Conservation (phyloP, 805 yeast genomes). For the Zygosaccharomyces siamensis region DNA sequence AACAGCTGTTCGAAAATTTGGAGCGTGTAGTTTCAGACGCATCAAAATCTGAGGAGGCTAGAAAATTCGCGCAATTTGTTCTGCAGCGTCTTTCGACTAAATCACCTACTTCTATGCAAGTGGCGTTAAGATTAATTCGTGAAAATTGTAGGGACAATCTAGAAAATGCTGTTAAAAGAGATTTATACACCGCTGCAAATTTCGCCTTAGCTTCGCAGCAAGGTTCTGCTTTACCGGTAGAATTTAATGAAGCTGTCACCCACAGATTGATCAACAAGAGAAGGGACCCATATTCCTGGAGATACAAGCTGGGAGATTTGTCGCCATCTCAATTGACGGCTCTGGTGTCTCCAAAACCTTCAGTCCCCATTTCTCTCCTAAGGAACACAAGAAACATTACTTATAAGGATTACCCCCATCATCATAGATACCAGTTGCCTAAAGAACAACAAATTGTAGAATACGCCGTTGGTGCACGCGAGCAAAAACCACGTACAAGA, state of each 20-base stretch:
- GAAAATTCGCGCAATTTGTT: slow-evolving; percentile 61
- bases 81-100: slow-evolving; percentile 54
- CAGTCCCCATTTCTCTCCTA: slow-evolving; percentile 31
- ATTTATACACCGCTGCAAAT: slow-evolving; percentile 71
- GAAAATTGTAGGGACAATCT: slow-evolving; percentile 55
- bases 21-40: slow-evolving; percentile 47
- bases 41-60: slow-evolving; percentile 46
- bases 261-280: slow-evolving; percentile 58
- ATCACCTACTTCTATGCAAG: slow-evolving; percentile 74
- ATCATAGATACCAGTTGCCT: slow-evolving; percentile 65
- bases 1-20: slow-evolving; percentile 52
- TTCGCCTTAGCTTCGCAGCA: slow-evolving; percentile 49
- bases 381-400: slow-evolving; percentile 33
- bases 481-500: slow-evolving; percentile 64
- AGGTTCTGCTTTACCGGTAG: slow-evolving; percentile 41
- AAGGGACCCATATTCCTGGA: slow-evolving; percentile 49
- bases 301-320: slow-evolving; percentile 28
- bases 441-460: slow-evolving; percentile 56
- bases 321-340: slow-evolving; percentile 19
- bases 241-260: slow-evolving; percentile 66
- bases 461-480: slow-evolving; percentile 61
- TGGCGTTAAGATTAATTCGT: slow-evolving; percentile 64
- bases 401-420: slow-evolving; percentile 42
- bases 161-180: slow-evolving; percentile 62
- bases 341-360: slow-evolving; percentile 32